Evolutionary conservation across 768 basidiomycete species (phyloP), one percentile per base, ranked within the genome.

Genomic region (Coprinopsis marcescibilis): DNA sequence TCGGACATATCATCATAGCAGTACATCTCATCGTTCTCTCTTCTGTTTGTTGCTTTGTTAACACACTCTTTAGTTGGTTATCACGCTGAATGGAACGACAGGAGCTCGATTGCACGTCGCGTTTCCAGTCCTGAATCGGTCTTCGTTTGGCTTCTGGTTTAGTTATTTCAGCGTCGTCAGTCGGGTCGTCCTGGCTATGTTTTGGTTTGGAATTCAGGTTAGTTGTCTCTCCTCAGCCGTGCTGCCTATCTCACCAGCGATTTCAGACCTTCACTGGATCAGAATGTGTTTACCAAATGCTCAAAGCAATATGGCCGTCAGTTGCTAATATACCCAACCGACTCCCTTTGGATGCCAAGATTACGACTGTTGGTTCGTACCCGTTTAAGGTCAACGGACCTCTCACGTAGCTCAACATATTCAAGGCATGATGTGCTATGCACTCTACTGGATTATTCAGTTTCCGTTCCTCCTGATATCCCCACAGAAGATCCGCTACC

Each of bases 111-210:
- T 89, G 36, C 87, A 88, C 54, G 67, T 91, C 20, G 78, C 85
- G 0, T 90, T 90, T 59, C 74, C 76, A 0, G 67, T 92, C 41
- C 69, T 90, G n/a, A 88, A 84, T 54, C 73, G 90, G 13, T 89
- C 89, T 1, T 89, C 85, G 0, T 88, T 92, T 55, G 90, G 91
- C 1, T 92, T 90, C 67, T 92, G 85, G 80, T 77, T 92, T 56
- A 86, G 87, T 58, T 92, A 89, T 65, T 91, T 91, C 62, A 81
- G 78, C 48, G 85, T 93, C 37, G 60, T 91, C 48, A 88, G 85
- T 53, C 78, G 89, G 17, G 75, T 81, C 35, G 65, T 89, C 15
- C 75, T 92, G 19, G 72, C 85, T 29, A 77, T 89, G 74, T 86
- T 90, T 61, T 92, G 89, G 86, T 86, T 86, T 49, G 80, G 80